A percentile compares a stretch with the other conserved stretches of the same genome.
Evolutionary conservation across 805 yeast genomes (phyloP).

Genomic region (Torulaspora franciscae): DNA sequence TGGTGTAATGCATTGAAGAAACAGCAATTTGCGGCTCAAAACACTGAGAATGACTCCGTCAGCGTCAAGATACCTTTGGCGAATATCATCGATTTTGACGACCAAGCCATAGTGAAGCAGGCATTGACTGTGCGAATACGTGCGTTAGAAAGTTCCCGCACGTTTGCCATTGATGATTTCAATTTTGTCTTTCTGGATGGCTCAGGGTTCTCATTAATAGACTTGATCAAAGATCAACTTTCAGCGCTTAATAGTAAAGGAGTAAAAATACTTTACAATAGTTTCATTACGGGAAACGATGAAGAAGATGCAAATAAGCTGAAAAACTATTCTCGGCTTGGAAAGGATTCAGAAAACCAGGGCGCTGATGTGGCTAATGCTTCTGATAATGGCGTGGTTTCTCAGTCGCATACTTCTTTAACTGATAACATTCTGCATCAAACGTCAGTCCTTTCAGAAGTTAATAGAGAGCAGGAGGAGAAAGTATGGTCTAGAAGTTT

Average conservation of each 20-base stretch:
- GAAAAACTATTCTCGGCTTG: background rate
- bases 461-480: background rate
- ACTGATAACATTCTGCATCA: background rate
- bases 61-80: slow-evolving; percentile 70
- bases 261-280: slow-evolving; percentile 1
- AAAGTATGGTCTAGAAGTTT: slow-evolving; percentile 7
- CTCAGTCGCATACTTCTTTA: background rate
- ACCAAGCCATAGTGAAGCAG: slow-evolving; percentile 49
- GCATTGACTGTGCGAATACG: slow-evolving; percentile 56
- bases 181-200: slow-evolving; percentile 60
- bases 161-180: slow-evolving; percentile 61
- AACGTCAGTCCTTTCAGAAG: background rate
- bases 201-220: slow-evolving; percentile 40
- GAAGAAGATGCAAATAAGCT: background rate
- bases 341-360: background rate
- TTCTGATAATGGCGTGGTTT: background rate
- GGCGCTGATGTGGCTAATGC: background rate
- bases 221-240: slow-evolving; percentile 37
- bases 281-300: background rate
- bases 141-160: slow-evolving; percentile 51
- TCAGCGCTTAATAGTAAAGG: slow-evolving; percentile 11
- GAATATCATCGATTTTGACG: slow-evolving; percentile 58
- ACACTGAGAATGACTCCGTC: slow-evolving; percentile 60
- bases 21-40: slow-evolving; percentile 68
- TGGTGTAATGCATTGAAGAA: slow-evolving; percentile 78